Percentiles rank a stretch among this genome's conserved stretches.
phyloP scores from a whole-genome alignment of 2,329 filamentous ascomycete genomes.

The Botryosphaeria dothidea region DNA sequence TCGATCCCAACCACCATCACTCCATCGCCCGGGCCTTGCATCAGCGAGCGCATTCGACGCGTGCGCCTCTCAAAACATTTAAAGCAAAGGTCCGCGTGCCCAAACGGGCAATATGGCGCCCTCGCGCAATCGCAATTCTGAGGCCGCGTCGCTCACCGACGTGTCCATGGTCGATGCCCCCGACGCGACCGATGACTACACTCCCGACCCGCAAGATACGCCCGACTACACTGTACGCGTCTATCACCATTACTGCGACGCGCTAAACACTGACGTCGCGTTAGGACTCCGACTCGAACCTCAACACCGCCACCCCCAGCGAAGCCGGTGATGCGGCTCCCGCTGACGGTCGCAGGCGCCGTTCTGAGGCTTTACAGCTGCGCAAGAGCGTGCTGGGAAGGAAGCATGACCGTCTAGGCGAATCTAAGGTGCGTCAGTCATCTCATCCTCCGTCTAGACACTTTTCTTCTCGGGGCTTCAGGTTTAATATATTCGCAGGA shows the following conservation, averaged over 20 bases:
- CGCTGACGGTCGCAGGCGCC: slow-evolving; percentile 77
- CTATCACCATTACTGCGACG: neutral
- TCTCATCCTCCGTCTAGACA: neutral
- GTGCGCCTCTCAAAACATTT: slow-evolving; percentile 5
- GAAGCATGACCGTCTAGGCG: slow-evolving; percentile 88
- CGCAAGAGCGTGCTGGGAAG: slow-evolving; percentile 91
- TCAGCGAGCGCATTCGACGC: slow-evolving; percentile 8
- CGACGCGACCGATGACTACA: slow-evolving; percentile 30
- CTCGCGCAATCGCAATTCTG: slow-evolving; percentile 34
- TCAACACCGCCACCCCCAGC: slow-evolving; percentile 76
- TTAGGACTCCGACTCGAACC: slow-evolving; percentile 66
- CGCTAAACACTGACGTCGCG: slow-evolving; percentile 22
- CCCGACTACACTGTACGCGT: slow-evolving; percentile 60
- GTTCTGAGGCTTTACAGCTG: slow-evolving; percentile 84
- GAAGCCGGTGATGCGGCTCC: slow-evolving; percentile 70
- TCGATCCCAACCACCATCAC: slow-evolving; percentile 17
- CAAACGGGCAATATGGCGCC: slow-evolving; percentile 39
- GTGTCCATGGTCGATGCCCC: slow-evolving; percentile 42
- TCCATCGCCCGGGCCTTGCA: neutral
- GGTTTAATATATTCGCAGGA: slow-evolving; percentile 56
- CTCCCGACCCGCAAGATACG: slow-evolving; percentile 57
- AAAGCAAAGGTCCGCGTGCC: slow-evolving; percentile 16
- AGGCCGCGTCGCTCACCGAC: slow-evolving; percentile 36
- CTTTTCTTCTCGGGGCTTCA: neutral
- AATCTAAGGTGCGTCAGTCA: slow-evolving; percentile 74